A percentile compares a stretch with the other conserved stretches of the same genome.
These are phyloP conservation scores for Calonectria multiphialidica DNA, from an alignment of 2,329 filamentous ascomycete species.

Conservation along the genomic window DNA sequence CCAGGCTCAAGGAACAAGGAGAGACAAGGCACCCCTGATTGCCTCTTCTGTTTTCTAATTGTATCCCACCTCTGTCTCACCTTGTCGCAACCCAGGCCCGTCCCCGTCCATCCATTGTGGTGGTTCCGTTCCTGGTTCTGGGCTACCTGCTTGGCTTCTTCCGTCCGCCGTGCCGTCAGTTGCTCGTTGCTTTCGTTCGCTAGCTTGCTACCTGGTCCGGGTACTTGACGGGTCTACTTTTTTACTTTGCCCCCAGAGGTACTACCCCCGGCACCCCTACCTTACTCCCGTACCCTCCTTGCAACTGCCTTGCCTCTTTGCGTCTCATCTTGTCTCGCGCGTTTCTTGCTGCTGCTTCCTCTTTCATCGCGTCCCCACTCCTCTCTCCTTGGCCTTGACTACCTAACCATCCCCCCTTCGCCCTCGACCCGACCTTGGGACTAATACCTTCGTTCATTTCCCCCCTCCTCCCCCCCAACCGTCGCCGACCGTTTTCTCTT, in stretches of 20 bases:
- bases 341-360: conserved; percentile 25
- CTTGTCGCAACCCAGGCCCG: conserved; percentile 10
- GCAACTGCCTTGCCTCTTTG: conserved; percentile 26
- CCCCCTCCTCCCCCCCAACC: conserved; percentile 25
- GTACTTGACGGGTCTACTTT: conserved; percentile 7
- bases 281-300: conserved; percentile 31
- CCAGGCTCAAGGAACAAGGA: conserved; percentile 17
- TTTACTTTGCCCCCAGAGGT: conserved; percentile 12
- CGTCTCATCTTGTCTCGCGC: conserved; percentile 43
- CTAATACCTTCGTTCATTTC: conserved; percentile 30
- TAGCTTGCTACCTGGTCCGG: conserved; percentile 5
- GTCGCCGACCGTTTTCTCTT: conserved; percentile 21
- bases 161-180: conserved; percentile 3
- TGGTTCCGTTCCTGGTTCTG: conserved; percentile 15
- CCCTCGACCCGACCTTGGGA: not conserved
- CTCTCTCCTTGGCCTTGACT: conserved; percentile 29
- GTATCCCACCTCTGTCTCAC: conserved; percentile 20
- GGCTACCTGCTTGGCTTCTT: not conserved
- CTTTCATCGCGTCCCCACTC: conserved; percentile 21
- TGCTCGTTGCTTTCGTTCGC: conserved; percentile 11
- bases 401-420: conserved; percentile 25
- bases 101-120: conserved; percentile 13
- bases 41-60: conserved; percentile 13
- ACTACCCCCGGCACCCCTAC: conserved; percentile 21
- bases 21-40: conserved; percentile 12